These are phyloP conservation scores for Picea sitchensis DNA, from an alignment of 75 land plant genomes.

Conservation along the genomic window DNA sequence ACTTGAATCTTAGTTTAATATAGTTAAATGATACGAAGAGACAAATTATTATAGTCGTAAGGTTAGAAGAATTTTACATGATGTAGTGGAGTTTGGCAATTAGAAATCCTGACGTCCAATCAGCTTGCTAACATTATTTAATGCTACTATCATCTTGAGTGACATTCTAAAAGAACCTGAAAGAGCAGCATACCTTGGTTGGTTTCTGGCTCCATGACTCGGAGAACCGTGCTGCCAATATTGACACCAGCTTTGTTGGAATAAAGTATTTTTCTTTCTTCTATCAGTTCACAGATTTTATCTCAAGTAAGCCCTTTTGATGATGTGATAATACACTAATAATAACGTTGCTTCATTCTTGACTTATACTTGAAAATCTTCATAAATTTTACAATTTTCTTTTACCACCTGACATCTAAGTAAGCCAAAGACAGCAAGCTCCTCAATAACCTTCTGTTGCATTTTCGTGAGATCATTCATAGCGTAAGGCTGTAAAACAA, in stretches of 20 bases:
- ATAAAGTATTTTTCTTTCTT: neutral
- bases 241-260: neutral
- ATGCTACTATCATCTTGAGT: neutral
- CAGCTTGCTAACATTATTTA: neutral
- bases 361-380: neutral
- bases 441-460: slow-evolving; percentile 1
- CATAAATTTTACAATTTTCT: neutral
- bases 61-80: neutral
- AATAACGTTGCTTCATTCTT: neutral
- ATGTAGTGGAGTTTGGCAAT: neutral
- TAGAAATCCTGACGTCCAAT: neutral
- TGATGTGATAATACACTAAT: neutral
- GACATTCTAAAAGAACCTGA: neutral
- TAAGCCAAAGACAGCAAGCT: neutral
- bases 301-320: neutral
- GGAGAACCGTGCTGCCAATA: neutral
- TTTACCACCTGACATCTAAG: neutral
- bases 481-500: neutral
- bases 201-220: neutral
- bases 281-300: neutral
- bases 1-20: neutral
- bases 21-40: neutral
- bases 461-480: neutral
- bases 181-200: neutral
- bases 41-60: neutral